Base-by-base conservation (phyloP, 139 green algal genomes). In the Auxenochlorella protothecoides region DNA sequence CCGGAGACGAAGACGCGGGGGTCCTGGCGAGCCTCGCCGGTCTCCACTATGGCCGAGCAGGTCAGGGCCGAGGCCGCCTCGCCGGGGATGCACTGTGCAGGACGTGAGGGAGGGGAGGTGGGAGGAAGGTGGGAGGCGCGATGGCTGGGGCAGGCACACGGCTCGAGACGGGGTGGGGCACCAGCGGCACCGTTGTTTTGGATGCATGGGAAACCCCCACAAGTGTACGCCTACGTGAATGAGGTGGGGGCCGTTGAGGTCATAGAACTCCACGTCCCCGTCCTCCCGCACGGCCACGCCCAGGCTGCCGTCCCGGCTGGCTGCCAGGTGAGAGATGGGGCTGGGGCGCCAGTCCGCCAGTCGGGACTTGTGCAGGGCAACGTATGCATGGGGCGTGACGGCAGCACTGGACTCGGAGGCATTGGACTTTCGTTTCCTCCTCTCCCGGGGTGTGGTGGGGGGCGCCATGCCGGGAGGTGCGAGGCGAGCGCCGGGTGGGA, bases 191-290 rank as follows among this genome's bases (percentile, higher is more conserved):
- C 27, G 27, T 1, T 44, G 27, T 44, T 44, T 44, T 44, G 27
- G 27, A 44, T 44, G 27, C 27, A 44, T 44, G 27, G 27, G 27
- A 44, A 44, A 44, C 27, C 27, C 27, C 27, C 27, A 44, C 0
- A 44, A 44, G 27, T 44, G 27, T 44, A 44, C 27, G 56, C 75
- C 68, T 65, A 91, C 85, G 77, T 87, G 80, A 6, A 89, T 71
- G 63, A 80, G 84, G 11, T 80, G 72, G 65, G 83, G 81, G 52
- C 76, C 72, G 3, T 59, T 60, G 8, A 85, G 83, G 66, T 94
- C 86, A 78, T 89, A 97, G 3, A 97, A 68, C 81, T 97, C 92
- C 10, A 97, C 70, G 57, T 83, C 83, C 8, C 92, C 92, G 62
- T 78, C 84, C 68, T 97, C 92, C 5, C 90, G 84, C 4, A 84